Evolutionary conservation across 768 basidiomycete genomes (phyloP), one percentile per base, ranked within the genome.

Genomic region (Podaxis carcinomalis): DNA sequence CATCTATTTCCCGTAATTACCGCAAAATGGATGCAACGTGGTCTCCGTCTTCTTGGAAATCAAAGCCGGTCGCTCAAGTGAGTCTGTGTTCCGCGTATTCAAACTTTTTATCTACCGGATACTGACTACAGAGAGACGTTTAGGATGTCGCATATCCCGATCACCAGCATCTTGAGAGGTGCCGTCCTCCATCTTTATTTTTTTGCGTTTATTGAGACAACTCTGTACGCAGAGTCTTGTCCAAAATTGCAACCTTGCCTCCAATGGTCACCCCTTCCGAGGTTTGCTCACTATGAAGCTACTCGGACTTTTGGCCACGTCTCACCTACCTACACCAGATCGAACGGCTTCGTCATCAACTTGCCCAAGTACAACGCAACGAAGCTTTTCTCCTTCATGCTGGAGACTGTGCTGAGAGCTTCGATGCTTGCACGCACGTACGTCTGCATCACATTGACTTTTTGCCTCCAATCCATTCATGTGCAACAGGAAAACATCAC

Each of bases 401-500:
- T 0, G 97, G 97, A 1, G 97, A 99, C 69, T 99, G 97, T 68
- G 95, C 93, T n/a, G 93, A 95, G 73, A 90, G 92, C 71, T 95
- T 96, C 68, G 89, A 92, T 66, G 93, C 92, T 0, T 95, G 93
- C 70, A 93, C 91, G 0, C 85, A 92, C 63, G 92, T 92, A 69
- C 67, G 83, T 78, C 40, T 23, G n/a, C 10, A 7, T 63, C 25
- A 46, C 19, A 23, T 13, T 32, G 13, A 53, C 36, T 44, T 5
- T 44, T 59, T 37, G 57, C 37, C 28, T 36, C 68, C 50, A 53
- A 52, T 65, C 11, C 63, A 63, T 62, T 66, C 27, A 16, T 36
- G 36, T 63, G 49, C 44, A 35, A 50, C 35, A 93, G 92, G 85
- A 92, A 75, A 92, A 93, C 66, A 92, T 96, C 63, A 85, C 92